phyloP scores from a whole-genome alignment of 2,329 filamentous ascomycete genomes.

The Chrysosporium keratinophilum region DNA sequence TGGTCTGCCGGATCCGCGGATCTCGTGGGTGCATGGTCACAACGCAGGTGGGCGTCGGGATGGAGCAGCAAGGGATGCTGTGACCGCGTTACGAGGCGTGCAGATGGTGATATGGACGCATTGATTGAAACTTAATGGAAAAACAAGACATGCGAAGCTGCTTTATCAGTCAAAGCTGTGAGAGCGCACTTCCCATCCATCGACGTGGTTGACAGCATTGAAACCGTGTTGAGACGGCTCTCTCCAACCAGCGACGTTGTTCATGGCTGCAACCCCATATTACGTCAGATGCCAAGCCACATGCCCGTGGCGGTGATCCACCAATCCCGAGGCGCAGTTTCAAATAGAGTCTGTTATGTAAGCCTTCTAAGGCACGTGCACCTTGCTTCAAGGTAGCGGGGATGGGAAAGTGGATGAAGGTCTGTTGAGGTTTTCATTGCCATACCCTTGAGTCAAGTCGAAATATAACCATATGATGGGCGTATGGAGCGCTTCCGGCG shows the following conservation, averaged over 20 bases:
- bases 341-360: not conserved
- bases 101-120: not conserved
- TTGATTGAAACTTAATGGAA: not conserved
- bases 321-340: not conserved
- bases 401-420: too few species aligned
- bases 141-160: not conserved
- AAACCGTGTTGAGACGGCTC: conserved; percentile 1
- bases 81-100: conserved; percentile 3
- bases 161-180: not conserved
- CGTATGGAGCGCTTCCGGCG: too few species aligned
- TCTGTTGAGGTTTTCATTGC: too few species aligned
- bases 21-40: conserved; percentile 56
- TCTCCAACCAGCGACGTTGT: conserved; percentile 15
- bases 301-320: not conserved
- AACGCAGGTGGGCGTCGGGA: not conserved
- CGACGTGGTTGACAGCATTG: not conserved
- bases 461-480: too few species aligned
- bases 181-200: not conserved
- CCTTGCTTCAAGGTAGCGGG: not conserved
- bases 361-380: not conserved
- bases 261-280: not conserved
- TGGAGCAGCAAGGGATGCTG: not conserved
- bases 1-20: conserved; percentile 80
- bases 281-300: conserved; percentile 8
- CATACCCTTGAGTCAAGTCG: too few species aligned